These are phyloP conservation scores for Colletotrichum filicis DNA, from an alignment of 2,329 filamentous ascomycete species.

Conservation along the genomic window DNA sequence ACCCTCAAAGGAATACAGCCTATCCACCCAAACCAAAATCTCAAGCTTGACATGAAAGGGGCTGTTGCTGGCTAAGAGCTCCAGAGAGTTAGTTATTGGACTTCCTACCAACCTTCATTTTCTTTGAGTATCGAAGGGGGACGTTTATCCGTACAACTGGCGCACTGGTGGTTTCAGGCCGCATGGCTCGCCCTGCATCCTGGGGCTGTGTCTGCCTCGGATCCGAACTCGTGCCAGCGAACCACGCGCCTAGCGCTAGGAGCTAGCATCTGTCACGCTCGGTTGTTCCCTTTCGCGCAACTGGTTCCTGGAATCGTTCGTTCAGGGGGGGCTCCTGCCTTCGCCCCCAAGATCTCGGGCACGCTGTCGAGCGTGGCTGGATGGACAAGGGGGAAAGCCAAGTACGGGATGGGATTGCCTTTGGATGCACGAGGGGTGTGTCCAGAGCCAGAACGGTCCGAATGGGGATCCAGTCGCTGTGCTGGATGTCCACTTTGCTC, in stretches of 20 bases:
- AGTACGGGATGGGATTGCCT: neutral
- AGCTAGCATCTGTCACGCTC: conserved; percentile 29
- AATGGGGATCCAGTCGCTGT: conserved; percentile 6
- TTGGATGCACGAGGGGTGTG: conserved; percentile 12
- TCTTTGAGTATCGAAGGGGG: conserved; percentile 11
- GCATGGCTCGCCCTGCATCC: conserved; percentile 23
- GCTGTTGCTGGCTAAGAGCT: neutral
- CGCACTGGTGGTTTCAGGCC: conserved; percentile 36
- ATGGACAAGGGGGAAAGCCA: conserved; percentile 10
- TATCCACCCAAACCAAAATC: conserved; percentile 3
- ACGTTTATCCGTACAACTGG: conserved; percentile 29
- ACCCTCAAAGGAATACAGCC: conserved; percentile 5
- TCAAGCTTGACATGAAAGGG: conserved; percentile 17
- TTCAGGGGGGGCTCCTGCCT: conserved; percentile 27
- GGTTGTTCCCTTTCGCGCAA: conserved; percentile 30
- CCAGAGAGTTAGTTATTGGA: neutral
- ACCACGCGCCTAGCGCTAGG: conserved; percentile 22
- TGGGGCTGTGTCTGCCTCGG: conserved; percentile 28
- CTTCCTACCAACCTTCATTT: neutral
- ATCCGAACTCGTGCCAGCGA: conserved; percentile 33
- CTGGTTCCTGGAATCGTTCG: conserved; percentile 31
- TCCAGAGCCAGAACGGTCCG: conserved; percentile 22
- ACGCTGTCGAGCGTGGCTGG: conserved; percentile 26
- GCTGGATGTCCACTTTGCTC: conserved; percentile 11
- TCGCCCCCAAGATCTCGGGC: conserved; percentile 35